A percentile compares a stretch with the other conserved stretches of the same genome.
Evolutionary conservation across 768 basidiomycete species (phyloP).

Genomic region (Kwoniella bestiolae): DNA sequence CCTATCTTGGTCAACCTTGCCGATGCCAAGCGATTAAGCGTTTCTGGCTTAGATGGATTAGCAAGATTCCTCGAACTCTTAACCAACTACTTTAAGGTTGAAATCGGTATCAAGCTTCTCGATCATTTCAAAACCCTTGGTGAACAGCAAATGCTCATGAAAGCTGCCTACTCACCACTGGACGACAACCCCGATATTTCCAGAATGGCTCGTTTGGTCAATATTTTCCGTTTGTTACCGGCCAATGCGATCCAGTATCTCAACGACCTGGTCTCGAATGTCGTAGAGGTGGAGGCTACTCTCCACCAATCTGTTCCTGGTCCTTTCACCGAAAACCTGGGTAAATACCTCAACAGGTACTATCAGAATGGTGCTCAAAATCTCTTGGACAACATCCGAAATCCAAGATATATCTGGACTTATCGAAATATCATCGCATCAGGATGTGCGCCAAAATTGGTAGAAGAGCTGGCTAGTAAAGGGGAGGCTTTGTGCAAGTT

Average conservation of each 20-base stretch:
- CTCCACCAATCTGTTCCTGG: conserved; percentile 87
- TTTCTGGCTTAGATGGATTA: conserved; percentile 84
- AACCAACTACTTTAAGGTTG: conserved; percentile 99
- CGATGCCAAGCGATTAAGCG: conserved; percentile 90
- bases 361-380: conserved; percentile 81
- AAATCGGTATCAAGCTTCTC: conserved; percentile 94
- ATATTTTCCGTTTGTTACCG: conserved; percentile 95
- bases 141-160: conserved; percentile 80
- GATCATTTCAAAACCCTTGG: conserved; percentile 95
- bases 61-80: conserved; percentile 90
- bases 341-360: conserved; percentile 88
- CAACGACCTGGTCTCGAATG: conserved; percentile 78
- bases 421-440: conserved; percentile 80
- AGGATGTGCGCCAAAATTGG: conserved; percentile 70
- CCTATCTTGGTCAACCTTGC: conserved; percentile 98
- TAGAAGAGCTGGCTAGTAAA: conserved; percentile 55
- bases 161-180: conserved; percentile 74
- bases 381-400: conserved; percentile 76
- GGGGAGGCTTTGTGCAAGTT: conserved; percentile 56
- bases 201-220: conserved; percentile 90
- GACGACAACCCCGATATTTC: conserved; percentile 88
- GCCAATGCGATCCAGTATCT: conserved; percentile 86
- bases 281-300: conserved; percentile 88
- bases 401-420: conserved; percentile 79
- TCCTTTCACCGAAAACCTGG: conserved; percentile 91